Evolutionary conservation across 441 rosid species (phyloP).

Genomic region (Caryocar brasiliense): DNA sequence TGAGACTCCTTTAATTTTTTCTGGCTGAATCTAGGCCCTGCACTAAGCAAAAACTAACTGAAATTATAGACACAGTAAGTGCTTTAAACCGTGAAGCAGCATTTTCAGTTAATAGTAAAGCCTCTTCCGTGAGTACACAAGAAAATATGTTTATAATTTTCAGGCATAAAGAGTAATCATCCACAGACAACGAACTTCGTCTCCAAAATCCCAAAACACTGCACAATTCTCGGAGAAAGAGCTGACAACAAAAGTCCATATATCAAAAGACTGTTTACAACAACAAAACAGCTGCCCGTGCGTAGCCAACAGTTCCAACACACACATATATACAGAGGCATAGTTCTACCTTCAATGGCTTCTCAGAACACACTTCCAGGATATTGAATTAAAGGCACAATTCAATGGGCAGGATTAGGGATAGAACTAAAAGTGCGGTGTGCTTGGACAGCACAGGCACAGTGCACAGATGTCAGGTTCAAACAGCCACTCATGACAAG

Average conservation of each 20-base stretch:
- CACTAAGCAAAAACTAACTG: too few species aligned
- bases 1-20: too few species aligned
- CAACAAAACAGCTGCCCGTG: background rate
- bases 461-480: slow-evolving; percentile 81
- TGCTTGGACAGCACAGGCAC: slow-evolving; percentile 72
- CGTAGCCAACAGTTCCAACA: slow-evolving; percentile 6
- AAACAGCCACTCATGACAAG: slow-evolving; percentile 93
- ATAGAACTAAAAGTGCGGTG: slow-evolving; percentile 36
- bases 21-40: too few species aligned
- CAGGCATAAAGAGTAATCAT: too few species aligned
- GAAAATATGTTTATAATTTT: too few species aligned
- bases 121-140: too few species aligned
- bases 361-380: background rate
- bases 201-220: background rate
- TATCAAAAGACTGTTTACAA: slow-evolving; percentile 2
- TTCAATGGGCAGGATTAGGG: slow-evolving; percentile 53
- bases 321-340: slow-evolving; percentile 10
- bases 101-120: too few species aligned
- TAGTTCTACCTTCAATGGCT: background rate
- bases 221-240: slow-evolving; percentile 1
- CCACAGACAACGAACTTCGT: background rate
- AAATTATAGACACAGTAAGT: too few species aligned
- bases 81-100: too few species aligned
- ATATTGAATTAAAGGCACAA: background rate
- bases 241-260: background rate